Evolutionary conservation across 257 asterid genomes (phyloP), one percentile per base, ranked within the genome.

Genomic region (Coffea eugenioides): DNA sequence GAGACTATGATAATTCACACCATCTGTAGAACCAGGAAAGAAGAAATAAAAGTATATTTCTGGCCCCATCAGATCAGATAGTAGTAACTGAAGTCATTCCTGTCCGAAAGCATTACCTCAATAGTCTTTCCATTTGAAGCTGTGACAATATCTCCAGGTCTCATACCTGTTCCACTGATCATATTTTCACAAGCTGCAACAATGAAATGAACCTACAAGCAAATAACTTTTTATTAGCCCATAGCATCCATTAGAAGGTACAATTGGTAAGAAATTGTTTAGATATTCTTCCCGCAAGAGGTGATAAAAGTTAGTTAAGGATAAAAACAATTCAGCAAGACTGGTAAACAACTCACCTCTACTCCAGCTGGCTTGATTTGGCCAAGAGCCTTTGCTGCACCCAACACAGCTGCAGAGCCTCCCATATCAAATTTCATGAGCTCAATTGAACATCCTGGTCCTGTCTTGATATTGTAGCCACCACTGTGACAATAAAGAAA

Each of bases 351-450:
- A 72, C 52, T 48, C 67, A 93, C 99, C 97, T 96, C 98, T n/a
- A 94, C 99, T 81, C 99, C 97, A 74, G 92, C 85, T 72, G 98
- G 99, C 88, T 89, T 96, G 86, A 96, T 90, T 85, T 94, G 97
- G 59, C 90, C 99, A 48, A 96, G 93, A 75, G 99, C 98, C 87
- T 94, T 94, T 59, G 99, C 99, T 34, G 99, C 98, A 76, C 99
- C 99, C 34, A 96, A 79, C 11, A 96, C 99, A 23, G 97, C 98
- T 46, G 97, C 99, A 43, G 99, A 91, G 81, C 98, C 99, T 61
- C 97, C 99, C 99, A 96, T 94, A 84, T 96, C 99, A 86, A 90
- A 86, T 80, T 96, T 96, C 99, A 96, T 96, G 75, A 91, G 89
- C 87, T 96, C 99, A 87, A 96, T 96, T 57, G 82, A 77, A 74